A percentile compares a stretch with the other conserved stretches of the same genome.
These are phyloP conservation scores for Ogataea sp. DNA, from an alignment of 805 yeast species.

Conservation along the genomic window DNA sequence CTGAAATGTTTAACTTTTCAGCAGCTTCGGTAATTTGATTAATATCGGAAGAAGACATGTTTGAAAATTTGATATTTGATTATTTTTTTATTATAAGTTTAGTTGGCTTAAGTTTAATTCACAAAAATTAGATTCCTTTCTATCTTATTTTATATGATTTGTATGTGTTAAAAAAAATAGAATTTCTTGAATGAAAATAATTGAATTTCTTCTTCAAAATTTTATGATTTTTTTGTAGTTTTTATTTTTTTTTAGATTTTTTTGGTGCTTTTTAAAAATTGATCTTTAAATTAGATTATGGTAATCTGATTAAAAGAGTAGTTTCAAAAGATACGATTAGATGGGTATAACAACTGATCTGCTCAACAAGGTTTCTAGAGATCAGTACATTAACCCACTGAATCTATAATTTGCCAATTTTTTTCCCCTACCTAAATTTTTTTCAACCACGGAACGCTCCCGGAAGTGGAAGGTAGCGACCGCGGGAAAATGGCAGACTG, in stretches of 20 bases:
- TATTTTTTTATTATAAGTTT: conserved; percentile 10
- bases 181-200: neutral
- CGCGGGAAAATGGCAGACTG: too few species aligned
- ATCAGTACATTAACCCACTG: too few species aligned
- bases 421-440: neutral
- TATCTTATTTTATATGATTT: neutral
- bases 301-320: neutral
- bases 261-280: conserved; percentile 4
- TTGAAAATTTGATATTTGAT: conserved; percentile 5
- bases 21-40: conserved; percentile 26
- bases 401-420: neutral
- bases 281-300: neutral
- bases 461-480: too few species aligned
- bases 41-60: conserved; percentile 26
- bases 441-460: too few species aligned
- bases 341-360: neutral
- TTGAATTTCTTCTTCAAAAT: conserved; percentile 4
- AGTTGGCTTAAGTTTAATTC: neutral
- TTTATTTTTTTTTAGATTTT: conserved; percentile 12
- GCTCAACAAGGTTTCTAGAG: neutral
- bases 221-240: conserved; percentile 14
- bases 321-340: neutral
- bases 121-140: neutral
- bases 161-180: neutral
- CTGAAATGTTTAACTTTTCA: conserved; percentile 26